Evolutionary conservation across 495 filamentous ascomycete species (phyloP).

Genomic region (Bathelium albidoporum): DNA sequence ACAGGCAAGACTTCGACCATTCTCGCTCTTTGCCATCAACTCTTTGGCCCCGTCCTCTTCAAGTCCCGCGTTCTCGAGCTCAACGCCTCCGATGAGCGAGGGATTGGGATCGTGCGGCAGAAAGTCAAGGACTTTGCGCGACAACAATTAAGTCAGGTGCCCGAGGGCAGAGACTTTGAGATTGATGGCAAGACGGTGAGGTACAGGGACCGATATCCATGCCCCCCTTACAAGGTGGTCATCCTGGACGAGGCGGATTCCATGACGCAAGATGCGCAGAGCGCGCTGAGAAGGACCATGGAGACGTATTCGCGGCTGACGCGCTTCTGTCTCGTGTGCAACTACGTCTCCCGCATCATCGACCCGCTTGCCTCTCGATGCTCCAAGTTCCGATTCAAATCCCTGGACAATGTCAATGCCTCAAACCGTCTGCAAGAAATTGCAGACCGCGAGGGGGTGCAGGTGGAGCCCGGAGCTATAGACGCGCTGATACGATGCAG

Average conservation of each 20-base stretch:
- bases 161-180: slow-evolving; percentile 40
- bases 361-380: slow-evolving; percentile 88
- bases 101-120: slow-evolving; percentile 92
- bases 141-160: slow-evolving; percentile 79
- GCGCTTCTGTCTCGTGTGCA: slow-evolving; percentile 93
- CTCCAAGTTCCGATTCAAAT: slow-evolving; percentile 97
- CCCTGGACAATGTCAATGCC: slow-evolving; percentile 72
- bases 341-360: slow-evolving; percentile 97
- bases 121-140: slow-evolving; percentile 98
- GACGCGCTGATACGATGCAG: slow-evolving; percentile 76
- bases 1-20: slow-evolving; percentile 99
- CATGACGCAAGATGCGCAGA: slow-evolving; percentile 98
- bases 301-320: slow-evolving; percentile 96
- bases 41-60: slow-evolving; percentile 92
- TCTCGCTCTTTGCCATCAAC: slow-evolving; percentile 89
- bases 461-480: slow-evolving; percentile 63
- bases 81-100: slow-evolving; percentile 97
- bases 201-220: slow-evolving; percentile 73
- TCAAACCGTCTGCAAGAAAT: slow-evolving; percentile 67
- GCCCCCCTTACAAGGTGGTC: slow-evolving; percentile 97
- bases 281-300: slow-evolving; percentile 87
- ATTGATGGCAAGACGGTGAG: slow-evolving; percentile 15
- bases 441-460: slow-evolving; percentile 63
- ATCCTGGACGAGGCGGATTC: slow-evolving; percentile 95
- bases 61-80: slow-evolving; percentile 92